Conservation (phyloP, 2,329 filamentous ascomycete genomes). For the Madurella mycetomatis region DNA sequence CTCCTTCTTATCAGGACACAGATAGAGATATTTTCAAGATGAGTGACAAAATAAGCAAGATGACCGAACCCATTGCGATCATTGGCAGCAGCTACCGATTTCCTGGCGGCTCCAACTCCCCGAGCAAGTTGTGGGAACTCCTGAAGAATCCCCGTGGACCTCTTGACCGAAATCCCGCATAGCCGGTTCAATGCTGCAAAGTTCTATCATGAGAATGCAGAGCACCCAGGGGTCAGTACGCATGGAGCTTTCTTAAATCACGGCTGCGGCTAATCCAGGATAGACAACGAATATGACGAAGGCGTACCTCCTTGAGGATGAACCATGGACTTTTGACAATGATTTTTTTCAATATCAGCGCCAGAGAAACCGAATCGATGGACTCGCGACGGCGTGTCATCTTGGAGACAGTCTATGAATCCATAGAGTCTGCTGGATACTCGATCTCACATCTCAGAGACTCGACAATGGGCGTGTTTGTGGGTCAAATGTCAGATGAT, state of each 20-base stretch:
- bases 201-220: not conserved
- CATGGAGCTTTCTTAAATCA: slow-evolving; percentile 29
- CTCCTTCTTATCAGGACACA: no score
- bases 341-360: slow-evolving; percentile 39
- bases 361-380: slow-evolving; percentile 35
- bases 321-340: slow-evolving; percentile 32
- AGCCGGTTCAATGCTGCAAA: slow-evolving; percentile 27
- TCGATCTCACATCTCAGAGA: slow-evolving; percentile 30
- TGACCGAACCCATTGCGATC: slow-evolving; percentile 25
- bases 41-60: no score
- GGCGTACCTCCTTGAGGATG: slow-evolving; percentile 32
- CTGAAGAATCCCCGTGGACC: slow-evolving; percentile 28
- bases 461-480: slow-evolving; percentile 37
- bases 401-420: slow-evolving; percentile 36
- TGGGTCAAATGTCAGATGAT: slow-evolving; percentile 36
- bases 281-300: slow-evolving; percentile 29
- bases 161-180: slow-evolving; percentile 26
- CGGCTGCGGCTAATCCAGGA: slow-evolving; percentile 32
- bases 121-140: slow-evolving; percentile 31
- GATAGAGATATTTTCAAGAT: no score
- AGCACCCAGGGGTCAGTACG: not conserved
- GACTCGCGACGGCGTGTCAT: slow-evolving; percentile 34
- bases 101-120: slow-evolving; percentile 29
- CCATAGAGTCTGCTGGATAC: slow-evolving; percentile 35
- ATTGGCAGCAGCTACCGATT: slow-evolving; percentile 31